These are phyloP conservation scores for Lophiotrema nucula DNA, from an alignment of 495 filamentous ascomycete genomes.

Conservation along the genomic window DNA sequence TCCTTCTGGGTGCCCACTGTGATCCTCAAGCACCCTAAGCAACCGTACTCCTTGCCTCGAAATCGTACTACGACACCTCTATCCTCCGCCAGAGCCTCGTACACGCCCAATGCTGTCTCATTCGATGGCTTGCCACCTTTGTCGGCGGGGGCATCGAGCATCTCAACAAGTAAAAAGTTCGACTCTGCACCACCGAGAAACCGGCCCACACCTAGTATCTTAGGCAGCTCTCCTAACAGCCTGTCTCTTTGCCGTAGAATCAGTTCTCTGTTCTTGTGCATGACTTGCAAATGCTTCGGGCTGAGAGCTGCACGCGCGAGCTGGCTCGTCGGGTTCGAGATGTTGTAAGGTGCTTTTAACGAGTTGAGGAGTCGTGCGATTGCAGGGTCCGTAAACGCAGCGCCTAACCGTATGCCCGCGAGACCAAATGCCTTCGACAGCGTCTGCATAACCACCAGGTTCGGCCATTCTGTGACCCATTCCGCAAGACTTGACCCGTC, in stretches of 20 bases:
- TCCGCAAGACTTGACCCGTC: constrained; percentile 81
- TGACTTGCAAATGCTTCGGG: constrained; percentile 62
- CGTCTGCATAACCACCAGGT: constrained; percentile 97
- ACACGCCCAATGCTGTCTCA: constrained; percentile 68
- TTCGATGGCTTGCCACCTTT: constrained; percentile 73
- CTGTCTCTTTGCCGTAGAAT: constrained; percentile 76
- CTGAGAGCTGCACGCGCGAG: constrained; percentile 72
- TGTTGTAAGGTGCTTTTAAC: constrained; percentile 94
- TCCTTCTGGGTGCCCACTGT: constrained; percentile 90
- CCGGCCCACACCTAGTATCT: constrained; percentile 73
- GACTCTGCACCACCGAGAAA: constrained; percentile 76
- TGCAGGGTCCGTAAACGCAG: constrained; percentile 57
- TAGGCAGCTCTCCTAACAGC: constrained; percentile 68
- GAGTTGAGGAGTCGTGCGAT: constrained; percentile 76
- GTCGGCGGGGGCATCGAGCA: constrained; percentile 61
- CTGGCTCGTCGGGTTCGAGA: constrained; percentile 80
- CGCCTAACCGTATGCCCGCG: constrained; percentile 81
- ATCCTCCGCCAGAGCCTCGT: constrained; percentile 80
- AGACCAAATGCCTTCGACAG: constrained; percentile 94
- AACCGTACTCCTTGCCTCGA: constrained; percentile 86
- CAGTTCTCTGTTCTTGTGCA: constrained; percentile 63
- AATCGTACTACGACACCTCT: constrained; percentile 91
- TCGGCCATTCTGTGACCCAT: constrained; percentile 91
- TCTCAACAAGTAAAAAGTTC: constrained; percentile 89
- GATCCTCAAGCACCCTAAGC: constrained; percentile 81